These are phyloP conservation scores for Alternaria brassicae DNA, from an alignment of 2,329 filamentous ascomycete genomes.

Conservation along the genomic window DNA sequence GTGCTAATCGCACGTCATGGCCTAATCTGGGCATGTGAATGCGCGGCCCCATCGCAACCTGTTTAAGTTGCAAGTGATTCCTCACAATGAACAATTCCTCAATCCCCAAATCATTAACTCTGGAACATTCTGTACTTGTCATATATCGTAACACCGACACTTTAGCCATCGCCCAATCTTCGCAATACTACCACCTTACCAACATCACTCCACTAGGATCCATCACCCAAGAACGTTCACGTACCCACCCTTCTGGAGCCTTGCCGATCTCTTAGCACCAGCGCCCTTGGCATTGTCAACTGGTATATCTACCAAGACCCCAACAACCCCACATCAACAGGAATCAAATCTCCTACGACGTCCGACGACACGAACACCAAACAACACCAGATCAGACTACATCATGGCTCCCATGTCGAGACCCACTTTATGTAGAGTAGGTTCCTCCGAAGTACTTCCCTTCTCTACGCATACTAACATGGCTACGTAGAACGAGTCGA, in stretches of 20 bases:
- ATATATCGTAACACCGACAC: constrained; percentile 15
- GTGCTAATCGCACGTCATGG: constrained; percentile 36
- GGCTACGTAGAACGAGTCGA: constrained; percentile 34
- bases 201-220: constrained; percentile 19
- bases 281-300: constrained; percentile 22
- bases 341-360: constrained; percentile 6
- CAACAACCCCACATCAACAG: constrained; percentile 24
- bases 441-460: constrained; percentile 1
- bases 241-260: constrained; percentile 23
- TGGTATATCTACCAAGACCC: constrained; percentile 19
- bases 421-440: constrained; percentile 33
- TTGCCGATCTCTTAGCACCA: constrained; percentile 23
- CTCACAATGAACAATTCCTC: neutral
- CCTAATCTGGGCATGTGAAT: constrained; percentile 24
- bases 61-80: constrained; percentile 20
- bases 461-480: constrained; percentile 18
- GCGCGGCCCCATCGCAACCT: constrained; percentile 14
- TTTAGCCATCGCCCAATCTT: constrained; percentile 14
- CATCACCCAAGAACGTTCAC: constrained; percentile 22
- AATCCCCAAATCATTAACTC: constrained; percentile 4
- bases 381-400: constrained; percentile 6
- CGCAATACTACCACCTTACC: constrained; percentile 21
- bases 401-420: constrained; percentile 30
- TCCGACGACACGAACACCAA: constrained; percentile 3
- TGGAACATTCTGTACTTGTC: neutral